Evolutionary conservation across 108 stramenopile species (phyloP).

Genomic region (Nannochloropsis oceanica): DNA sequence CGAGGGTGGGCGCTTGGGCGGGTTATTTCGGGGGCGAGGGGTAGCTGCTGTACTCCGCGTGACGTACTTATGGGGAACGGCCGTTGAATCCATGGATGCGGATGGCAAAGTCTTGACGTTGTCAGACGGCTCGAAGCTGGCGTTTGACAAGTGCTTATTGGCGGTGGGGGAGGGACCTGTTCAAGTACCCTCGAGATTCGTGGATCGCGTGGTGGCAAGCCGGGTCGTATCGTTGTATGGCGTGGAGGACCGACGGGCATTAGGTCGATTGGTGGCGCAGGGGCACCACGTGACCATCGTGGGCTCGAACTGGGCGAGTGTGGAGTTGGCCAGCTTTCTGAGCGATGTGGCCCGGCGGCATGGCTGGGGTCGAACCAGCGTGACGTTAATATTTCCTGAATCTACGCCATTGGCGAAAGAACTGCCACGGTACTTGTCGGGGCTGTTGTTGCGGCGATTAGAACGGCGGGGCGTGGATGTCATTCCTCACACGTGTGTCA

Average conservation of each 20-base stretch:
- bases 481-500: conserved; percentile 4
- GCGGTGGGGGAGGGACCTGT: conserved; percentile 7
- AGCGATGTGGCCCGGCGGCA: not conserved
- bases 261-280: not conserved
- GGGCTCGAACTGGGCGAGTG: conserved; percentile 10
- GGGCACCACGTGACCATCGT: conserved; percentile 13
- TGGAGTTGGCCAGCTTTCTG: conserved; percentile 17
- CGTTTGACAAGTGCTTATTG: conserved; percentile 6
- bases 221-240: not conserved
- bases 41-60: not conserved
- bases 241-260: not conserved
- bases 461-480: not conserved
- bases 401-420: conserved; percentile 12
- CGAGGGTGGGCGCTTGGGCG: not conserved
- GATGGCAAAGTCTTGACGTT: not conserved
- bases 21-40: not conserved
- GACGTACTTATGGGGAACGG: not conserved
- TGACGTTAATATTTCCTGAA: conserved; percentile 11
- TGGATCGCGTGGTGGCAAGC: not conserved
- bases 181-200: conserved; percentile 2
- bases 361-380: not conserved
- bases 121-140: not conserved
- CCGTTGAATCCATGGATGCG: not conserved
- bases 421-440: conserved; percentile 14
- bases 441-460: conserved; percentile 2